Conservation (phyloP, 1,284 basidiomycete species). For the Heterobasidion annosum region DNA sequence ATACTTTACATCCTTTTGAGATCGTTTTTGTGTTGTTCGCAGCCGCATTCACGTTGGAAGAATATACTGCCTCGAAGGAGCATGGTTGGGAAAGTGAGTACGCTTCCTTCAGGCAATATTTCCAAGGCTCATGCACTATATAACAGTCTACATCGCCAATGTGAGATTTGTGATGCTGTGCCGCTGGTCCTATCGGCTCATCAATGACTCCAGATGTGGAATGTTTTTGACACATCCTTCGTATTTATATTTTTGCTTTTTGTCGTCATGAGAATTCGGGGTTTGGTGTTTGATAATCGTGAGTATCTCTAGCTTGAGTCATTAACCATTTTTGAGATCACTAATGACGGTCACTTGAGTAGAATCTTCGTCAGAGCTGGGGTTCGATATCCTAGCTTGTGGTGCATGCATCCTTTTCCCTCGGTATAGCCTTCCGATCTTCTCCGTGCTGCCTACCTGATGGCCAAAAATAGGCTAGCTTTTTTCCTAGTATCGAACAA, state of each 20-base stretch:
- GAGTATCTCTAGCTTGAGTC: slow-evolving; percentile 12
- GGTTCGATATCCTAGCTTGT: slow-evolving; percentile 78
- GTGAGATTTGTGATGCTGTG: slow-evolving; percentile 27
- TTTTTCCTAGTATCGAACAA: slow-evolving; percentile 84
- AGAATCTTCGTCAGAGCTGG: slow-evolving; percentile 56
- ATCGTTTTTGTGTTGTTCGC: slow-evolving; percentile 67
- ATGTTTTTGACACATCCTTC: slow-evolving; percentile 78
- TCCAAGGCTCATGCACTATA: background rate
- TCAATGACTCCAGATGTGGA: slow-evolving; percentile 59
- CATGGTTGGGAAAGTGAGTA: slow-evolving; percentile 79
- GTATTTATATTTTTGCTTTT: slow-evolving; percentile 68
- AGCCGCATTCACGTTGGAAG: slow-evolving; percentile 69
- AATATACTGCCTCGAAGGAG: slow-evolving; percentile 73
- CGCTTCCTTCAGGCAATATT: background rate
- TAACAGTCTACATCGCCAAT: slow-evolving; percentile 72
- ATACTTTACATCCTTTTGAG: slow-evolving; percentile 53
- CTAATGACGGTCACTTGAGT: background rate
- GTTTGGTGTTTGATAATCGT: slow-evolving; percentile 51
- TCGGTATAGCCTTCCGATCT: slow-evolving; percentile 29
- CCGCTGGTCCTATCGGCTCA: background rate
- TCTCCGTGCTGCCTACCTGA: slow-evolving; percentile 4
- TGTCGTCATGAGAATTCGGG: slow-evolving; percentile 56
- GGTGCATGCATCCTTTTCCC: slow-evolving; percentile 86
- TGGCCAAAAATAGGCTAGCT: slow-evolving; percentile 41
- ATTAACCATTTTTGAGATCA: background rate